Base-by-base conservation (phyloP, 192 early-diverging fungal genomes). In the Coemansia sp. region DNA sequence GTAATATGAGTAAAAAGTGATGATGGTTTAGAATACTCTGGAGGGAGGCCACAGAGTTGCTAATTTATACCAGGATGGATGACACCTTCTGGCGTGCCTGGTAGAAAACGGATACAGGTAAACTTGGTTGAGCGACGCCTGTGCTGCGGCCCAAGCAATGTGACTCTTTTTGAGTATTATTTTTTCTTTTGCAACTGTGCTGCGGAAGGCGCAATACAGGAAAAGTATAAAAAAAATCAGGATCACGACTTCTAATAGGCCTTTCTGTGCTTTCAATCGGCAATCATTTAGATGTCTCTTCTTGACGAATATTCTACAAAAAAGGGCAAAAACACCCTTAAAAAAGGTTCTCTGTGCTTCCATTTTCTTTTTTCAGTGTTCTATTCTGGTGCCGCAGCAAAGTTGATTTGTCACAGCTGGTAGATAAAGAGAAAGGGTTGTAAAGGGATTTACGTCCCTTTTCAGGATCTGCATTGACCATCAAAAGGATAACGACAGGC, bases 391-490 rank as follows among this genome's bases (percentile, higher is more conserved):
- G 33, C 55, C 16, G 55, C 16, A 33, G 29, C 31, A 34, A 59
- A 59, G n/a, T 34, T 42, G 38, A 63, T 40, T 22, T 63, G 34
- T 63, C 61, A 63, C 38, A 8, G 24, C n/a, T 10, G 29, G 33
- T 24, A 18, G 13, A 20, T 18, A 34, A 16, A 16, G 22, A n/a
- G 20, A 62, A 22, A 63, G 31, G 61, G n/a, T 7, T 63, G 61
- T n/a, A 38, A 63, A 63, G 22, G 11, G 22, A 10, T 24, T 2
- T 63, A 10, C 36, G 1, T 60, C 18, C 57, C 1, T 5, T 20
- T 31, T 16, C 5, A 1, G 38, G 61, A 63, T 63, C 61, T 63
- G 36, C 61, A 63, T 41, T 42, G 36, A 63, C 61, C 61, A 41
- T 20, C 61, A 27, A 27, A 27, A 27, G 24, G 24, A 27, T 38